phyloP scores from a whole-genome alignment of 352 stramenopile genomes.

The Globisporangium megalacanthum region DNA sequence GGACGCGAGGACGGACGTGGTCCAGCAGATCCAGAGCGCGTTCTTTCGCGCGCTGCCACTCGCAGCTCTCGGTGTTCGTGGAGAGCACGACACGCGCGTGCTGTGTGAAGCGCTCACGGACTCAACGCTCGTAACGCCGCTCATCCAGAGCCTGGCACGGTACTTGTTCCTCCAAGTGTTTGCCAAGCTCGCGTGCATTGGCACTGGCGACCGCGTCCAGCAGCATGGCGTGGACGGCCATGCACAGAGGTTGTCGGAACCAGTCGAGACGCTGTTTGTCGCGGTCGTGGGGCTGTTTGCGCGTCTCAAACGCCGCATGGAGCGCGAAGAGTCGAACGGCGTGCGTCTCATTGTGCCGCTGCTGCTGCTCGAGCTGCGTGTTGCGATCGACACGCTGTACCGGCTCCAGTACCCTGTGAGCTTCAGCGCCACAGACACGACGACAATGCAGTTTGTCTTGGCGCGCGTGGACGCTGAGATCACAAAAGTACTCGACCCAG shows the following conservation, averaged over 20 bases:
- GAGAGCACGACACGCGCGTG: slow-evolving; percentile 19
- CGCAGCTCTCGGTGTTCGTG: slow-evolving; percentile 29
- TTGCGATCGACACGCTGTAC: slow-evolving; percentile 57
- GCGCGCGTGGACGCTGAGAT: slow-evolving; percentile 32
- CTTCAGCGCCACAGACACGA: slow-evolving; percentile 26
- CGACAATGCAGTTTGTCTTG: slow-evolving; percentile 43
- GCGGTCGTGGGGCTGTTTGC: slow-evolving; percentile 29
- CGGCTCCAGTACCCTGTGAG: slow-evolving; percentile 56
- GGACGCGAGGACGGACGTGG: slow-evolving; percentile 21
- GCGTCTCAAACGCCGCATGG: slow-evolving; percentile 17
- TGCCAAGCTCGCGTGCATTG: slow-evolving; percentile 24
- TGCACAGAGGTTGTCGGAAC: not conserved
- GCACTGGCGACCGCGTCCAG: slow-evolving; percentile 14
- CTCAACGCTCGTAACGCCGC: slow-evolving; percentile 21
- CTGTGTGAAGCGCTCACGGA: slow-evolving; percentile 27
- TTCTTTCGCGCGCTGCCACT: slow-evolving; percentile 48
- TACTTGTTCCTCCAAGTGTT: slow-evolving; percentile 49
- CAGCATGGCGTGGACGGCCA: not conserved
- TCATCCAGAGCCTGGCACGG: slow-evolving; percentile 25
- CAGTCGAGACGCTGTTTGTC: slow-evolving; percentile 44
- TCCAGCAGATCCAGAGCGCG: slow-evolving; percentile 37
- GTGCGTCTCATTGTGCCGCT: slow-evolving; percentile 40
- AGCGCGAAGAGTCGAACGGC: slow-evolving; percentile 21
- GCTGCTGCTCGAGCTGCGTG: slow-evolving; percentile 48
- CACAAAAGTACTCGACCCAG: slow-evolving; percentile 45